Conservation (phyloP, 108 stramenopile genomes). For the Discostella stelligeroides region DNA sequence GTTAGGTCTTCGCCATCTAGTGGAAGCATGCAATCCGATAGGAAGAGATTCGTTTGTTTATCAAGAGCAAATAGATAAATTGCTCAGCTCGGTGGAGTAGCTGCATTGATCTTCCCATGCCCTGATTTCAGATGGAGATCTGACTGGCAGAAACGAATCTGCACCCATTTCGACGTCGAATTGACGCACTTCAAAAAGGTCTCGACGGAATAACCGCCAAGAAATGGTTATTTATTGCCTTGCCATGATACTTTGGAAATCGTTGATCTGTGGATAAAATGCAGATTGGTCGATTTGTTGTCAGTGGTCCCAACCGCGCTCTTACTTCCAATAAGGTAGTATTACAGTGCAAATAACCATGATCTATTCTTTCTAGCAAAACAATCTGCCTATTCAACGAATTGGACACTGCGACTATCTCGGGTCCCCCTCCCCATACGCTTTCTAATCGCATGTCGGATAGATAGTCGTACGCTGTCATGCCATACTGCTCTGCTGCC, state of each 20-base stretch:
- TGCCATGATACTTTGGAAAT: constrained; percentile 51
- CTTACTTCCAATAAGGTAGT: constrained; percentile 19
- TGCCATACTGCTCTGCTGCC: constrained; percentile 76
- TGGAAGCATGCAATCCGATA: constrained; percentile 58
- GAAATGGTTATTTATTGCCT: constrained; percentile 61
- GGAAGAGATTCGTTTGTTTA: constrained; percentile 55
- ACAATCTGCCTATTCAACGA: constrained; percentile 81
- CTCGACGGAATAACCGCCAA: constrained; percentile 49
- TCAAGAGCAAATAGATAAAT: constrained; percentile 58
- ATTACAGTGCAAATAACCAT: constrained; percentile 1
- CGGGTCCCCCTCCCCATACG: constrained; percentile 96
- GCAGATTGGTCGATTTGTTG: constrained; percentile 36
- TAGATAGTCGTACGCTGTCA: constrained; percentile 78
- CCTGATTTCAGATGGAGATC: no score
- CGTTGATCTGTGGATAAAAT: constrained; percentile 43
- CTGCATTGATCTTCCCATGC: no score
- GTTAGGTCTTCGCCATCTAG: constrained; percentile 58
- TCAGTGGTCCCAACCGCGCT: constrained; percentile 57
- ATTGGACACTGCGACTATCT: constrained; percentile 94
- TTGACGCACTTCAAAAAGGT: neutral
- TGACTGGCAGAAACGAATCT: no score
- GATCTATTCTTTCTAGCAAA: constrained; percentile 51
- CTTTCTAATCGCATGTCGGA: constrained; percentile 75
- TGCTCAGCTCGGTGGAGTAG: no score
- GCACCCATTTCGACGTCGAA: no score